phyloP scores from a whole-genome alignment of 1,139 yeast genomes.

The Fermentozyma sake region DNA sequence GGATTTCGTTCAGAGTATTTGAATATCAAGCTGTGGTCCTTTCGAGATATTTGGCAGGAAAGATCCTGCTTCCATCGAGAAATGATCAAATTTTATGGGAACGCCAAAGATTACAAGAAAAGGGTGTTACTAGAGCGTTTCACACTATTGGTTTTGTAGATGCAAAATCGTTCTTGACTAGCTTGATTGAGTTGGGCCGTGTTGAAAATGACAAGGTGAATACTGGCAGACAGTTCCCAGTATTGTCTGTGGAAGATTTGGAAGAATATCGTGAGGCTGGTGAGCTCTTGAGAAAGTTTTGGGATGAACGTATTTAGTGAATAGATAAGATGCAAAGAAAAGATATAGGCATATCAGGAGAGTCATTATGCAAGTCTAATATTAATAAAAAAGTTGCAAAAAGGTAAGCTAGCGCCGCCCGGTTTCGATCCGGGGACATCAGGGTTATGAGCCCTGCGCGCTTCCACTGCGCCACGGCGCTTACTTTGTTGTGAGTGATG shows the following conservation, averaged over 20 bases:
- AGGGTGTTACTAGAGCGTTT: conserved; percentile 32
- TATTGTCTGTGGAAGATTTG: conserved; percentile 22
- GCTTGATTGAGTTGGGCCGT: conserved; percentile 24
- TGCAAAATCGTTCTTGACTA: conserved; percentile 16
- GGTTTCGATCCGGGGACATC: conserved; percentile 99
- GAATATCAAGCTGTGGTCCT: conserved; percentile 39
- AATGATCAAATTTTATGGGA: conserved; percentile 31
- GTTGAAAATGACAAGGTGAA: conserved; percentile 14
- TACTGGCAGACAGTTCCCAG: conserved; percentile 33
- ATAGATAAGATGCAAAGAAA: conserved; percentile 6
- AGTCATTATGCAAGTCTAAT: too few species aligned
- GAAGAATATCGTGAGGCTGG: conserved; percentile 17
- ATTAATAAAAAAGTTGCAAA: conserved; percentile 6
- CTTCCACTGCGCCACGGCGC: conserved; percentile 99
- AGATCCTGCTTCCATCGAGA: conserved; percentile 24
- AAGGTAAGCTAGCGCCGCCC: conserved; percentile 73
- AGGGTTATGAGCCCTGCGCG: conserved; percentile 99
- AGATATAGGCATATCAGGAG: too few species aligned
- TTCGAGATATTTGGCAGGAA: conserved; percentile 31
- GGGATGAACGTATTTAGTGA: conserved; percentile 13
- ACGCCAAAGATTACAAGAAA: conserved; percentile 17
- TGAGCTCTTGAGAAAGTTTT: conserved; percentile 15
- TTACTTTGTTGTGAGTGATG: conserved; percentile 7
- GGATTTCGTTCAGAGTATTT: conserved; percentile 33
- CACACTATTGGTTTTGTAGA: conserved; percentile 35